Conservation (phyloP, 139 green algal genomes). For the Coelastrella sp. region DNA sequence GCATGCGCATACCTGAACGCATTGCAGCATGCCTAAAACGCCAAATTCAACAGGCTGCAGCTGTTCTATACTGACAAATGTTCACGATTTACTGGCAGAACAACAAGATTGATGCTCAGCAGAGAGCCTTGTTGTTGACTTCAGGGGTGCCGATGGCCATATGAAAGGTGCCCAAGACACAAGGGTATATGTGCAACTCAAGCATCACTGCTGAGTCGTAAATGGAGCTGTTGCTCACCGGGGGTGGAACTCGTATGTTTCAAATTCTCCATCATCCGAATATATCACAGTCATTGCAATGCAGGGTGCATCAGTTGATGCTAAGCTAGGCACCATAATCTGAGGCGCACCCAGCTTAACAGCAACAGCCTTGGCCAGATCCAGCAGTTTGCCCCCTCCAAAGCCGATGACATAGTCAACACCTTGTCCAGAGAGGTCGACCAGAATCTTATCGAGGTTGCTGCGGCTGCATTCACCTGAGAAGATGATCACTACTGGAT, state of each 20-base stretch:
- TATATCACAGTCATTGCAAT: constrained; percentile 1
- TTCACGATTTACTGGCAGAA: too few relatives aligned
- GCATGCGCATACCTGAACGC: too few relatives aligned
- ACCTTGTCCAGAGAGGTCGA: background rate
- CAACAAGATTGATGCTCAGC: too few relatives aligned
- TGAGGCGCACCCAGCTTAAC: background rate
- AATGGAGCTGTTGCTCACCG: background rate
- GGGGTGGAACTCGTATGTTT: background rate
- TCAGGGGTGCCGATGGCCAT: too few relatives aligned
- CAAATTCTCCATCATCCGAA: background rate
- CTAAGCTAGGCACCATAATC: background rate
- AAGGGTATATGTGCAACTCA: too few relatives aligned
- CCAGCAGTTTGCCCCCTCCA: constrained; percentile 29
- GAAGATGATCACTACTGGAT: background rate
- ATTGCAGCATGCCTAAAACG: too few relatives aligned
- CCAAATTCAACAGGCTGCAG: too few relatives aligned
- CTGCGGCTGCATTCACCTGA: constrained; percentile 8
- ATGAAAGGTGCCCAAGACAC: too few relatives aligned
- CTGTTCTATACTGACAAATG: too few relatives aligned
- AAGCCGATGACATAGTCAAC: constrained; percentile 20
- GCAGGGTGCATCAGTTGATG: constrained; percentile 20
- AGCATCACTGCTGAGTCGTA: too few relatives aligned
- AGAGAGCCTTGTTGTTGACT: too few relatives aligned
- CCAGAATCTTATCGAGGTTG: background rate
- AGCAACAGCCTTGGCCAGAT: background rate